phyloP scores from a whole-genome alignment of 2,329 filamentous ascomycete species.

The Dactylellina sp. region DNA sequence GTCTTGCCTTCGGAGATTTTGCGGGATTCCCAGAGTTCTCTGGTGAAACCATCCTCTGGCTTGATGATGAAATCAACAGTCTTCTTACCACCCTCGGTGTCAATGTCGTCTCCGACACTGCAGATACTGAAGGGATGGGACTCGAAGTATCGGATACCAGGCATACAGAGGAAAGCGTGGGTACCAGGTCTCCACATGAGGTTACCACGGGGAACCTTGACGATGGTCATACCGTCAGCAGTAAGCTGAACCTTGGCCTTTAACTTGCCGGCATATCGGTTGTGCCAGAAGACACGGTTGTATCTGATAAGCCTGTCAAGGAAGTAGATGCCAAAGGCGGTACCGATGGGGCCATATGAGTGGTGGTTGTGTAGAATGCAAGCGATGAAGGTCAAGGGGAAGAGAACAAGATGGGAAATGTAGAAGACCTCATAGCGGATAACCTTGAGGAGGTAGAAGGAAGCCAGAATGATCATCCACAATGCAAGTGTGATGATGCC shows the following conservation, averaged over 20 bases:
- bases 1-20: conserved; percentile 31
- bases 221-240: conserved; percentile 53
- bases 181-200: conserved; percentile 54
- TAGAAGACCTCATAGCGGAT: conserved; percentile 57
- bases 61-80: conserved; percentile 56
- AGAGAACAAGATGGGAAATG: conserved; percentile 47
- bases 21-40: conserved; percentile 48
- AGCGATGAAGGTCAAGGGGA: conserved; percentile 52
- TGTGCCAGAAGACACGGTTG: conserved; percentile 56
- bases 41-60: conserved; percentile 52
- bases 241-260: conserved; percentile 54
- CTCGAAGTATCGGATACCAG: conserved; percentile 52
- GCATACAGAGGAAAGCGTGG: conserved; percentile 53
- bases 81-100: conserved; percentile 56
- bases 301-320: conserved; percentile 46
- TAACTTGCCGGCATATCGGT: conserved; percentile 48
- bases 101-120: conserved; percentile 56
- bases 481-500: conserved; percentile 52
- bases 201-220: conserved; percentile 51
- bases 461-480: conserved; percentile 56
- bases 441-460: conserved; percentile 55
- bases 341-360: conserved; percentile 50
- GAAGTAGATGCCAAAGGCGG: conserved; percentile 43
- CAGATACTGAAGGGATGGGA: conserved; percentile 50
- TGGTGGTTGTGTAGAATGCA: conserved; percentile 54